A percentile compares a stretch with the other conserved stretches of the same genome.
Evolutionary conservation across 805 yeast genomes (phyloP).

Genomic region (Huiozyma sinensis): DNA sequence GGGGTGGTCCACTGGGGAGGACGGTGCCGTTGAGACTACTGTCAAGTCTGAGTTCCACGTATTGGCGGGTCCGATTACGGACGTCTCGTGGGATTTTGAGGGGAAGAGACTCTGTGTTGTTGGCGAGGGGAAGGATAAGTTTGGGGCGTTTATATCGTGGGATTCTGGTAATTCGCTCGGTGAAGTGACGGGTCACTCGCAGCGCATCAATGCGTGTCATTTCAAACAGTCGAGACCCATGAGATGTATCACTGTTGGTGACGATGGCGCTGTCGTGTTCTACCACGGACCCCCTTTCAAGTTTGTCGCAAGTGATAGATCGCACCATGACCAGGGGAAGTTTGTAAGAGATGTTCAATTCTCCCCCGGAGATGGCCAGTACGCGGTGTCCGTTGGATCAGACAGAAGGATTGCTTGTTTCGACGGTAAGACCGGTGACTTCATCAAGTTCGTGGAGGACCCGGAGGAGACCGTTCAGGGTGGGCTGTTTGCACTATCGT

Average conservation of each 20-base stretch:
- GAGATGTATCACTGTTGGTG: constrained; percentile 86
- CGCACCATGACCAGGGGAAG: constrained; percentile 52
- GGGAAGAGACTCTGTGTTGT: constrained; percentile 80
- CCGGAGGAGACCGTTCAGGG: constrained; percentile 48
- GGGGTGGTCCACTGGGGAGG: constrained; percentile 38
- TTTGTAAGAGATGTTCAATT: constrained; percentile 73
- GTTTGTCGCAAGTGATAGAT: constrained; percentile 61
- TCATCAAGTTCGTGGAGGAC: constrained; percentile 37
- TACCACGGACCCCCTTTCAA: constrained; percentile 91
- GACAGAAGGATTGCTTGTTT: constrained; percentile 70
- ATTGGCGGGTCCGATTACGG: constrained; percentile 70
- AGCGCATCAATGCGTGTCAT: constrained; percentile 71
- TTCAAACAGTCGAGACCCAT: constrained; percentile 83
- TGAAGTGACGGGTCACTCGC: constrained; percentile 87
- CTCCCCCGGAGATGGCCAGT: constrained; percentile 60
- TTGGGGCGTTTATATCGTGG: constrained; percentile 86
- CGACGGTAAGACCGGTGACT: constrained; percentile 83
- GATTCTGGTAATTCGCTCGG: constrained; percentile 97
- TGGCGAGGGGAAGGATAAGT: constrained; percentile 86
- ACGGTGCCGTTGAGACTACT: constrained; percentile 26
- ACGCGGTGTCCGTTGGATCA: constrained; percentile 64
- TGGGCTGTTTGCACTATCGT: constrained; percentile 69
- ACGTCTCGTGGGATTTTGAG: constrained; percentile 89
- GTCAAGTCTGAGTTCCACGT: constrained; percentile 75
- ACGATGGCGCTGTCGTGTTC: constrained; percentile 77